Evolutionary conservation across 805 yeast genomes (phyloP).

Genomic region (Candida dajiaensis): DNA sequence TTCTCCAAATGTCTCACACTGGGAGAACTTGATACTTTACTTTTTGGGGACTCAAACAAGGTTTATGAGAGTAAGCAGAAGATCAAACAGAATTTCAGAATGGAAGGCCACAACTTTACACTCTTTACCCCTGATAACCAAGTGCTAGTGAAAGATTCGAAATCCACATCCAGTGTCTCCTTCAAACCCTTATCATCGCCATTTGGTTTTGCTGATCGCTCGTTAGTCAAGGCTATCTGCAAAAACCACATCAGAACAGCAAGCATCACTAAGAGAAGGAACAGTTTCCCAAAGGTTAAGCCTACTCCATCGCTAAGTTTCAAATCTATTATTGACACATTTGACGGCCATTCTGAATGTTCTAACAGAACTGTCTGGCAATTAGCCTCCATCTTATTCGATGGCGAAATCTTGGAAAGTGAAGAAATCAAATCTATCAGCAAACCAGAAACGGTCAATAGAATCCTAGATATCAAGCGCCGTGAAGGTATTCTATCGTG

Average conservation of each 20-base stretch:
- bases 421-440: conserved; percentile 18
- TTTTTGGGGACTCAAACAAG: conserved; percentile 42
- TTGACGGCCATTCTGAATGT: conserved; percentile 9
- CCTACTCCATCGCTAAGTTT: conserved; percentile 28
- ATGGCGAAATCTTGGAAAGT: conserved; percentile 24
- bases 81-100: conserved; percentile 25
- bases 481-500: conserved; percentile 48
- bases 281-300: conserved; percentile 32
- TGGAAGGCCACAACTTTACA: conserved; percentile 20
- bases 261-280: conserved; percentile 23
- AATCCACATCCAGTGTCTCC: not conserved
- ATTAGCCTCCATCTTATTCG: conserved; percentile 62
- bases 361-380: conserved; percentile 38
- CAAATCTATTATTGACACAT: conserved; percentile 22
- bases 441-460: conserved; percentile 17
- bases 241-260: conserved; percentile 21
- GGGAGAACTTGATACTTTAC: conserved; percentile 38
- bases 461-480: conserved; percentile 30
- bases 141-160: not conserved
- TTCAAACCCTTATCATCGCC: not conserved
- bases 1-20: conserved; percentile 20
- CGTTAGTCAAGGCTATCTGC: conserved; percentile 15
- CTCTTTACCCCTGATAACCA: conserved; percentile 15
- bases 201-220: conserved; percentile 6
- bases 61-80: conserved; percentile 23